A percentile compares a stretch with the other conserved stretches of the same genome.
Conservation (phyloP, 495 filamentous ascomycete species). For the Penicillium alfredii region DNA sequence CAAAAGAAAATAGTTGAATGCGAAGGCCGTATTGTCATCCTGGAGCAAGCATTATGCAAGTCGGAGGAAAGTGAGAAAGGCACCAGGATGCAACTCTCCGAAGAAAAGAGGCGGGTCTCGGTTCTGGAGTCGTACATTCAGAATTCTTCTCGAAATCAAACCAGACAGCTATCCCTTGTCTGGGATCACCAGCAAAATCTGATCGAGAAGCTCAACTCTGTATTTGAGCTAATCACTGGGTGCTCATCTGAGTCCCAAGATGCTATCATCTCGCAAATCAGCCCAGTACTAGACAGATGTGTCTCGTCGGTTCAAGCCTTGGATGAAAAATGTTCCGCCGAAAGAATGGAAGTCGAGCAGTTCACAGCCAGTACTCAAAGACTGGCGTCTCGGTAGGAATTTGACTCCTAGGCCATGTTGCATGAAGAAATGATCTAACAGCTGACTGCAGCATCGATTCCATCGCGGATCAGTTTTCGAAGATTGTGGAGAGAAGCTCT, state of each 20-base stretch:
- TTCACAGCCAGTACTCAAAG: constrained; percentile 14
- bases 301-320: constrained; percentile 13
- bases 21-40: constrained; percentile 6
- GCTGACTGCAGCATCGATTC: constrained; percentile 14
- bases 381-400: constrained; percentile 21
- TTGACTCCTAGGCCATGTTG: no score
- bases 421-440: no score
- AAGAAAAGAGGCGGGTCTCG: constrained; percentile 24
- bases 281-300: constrained; percentile 13
- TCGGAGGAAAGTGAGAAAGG: constrained; percentile 12
- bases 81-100: constrained; percentile 16
- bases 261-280: constrained; percentile 8
- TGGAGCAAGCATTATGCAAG: constrained; percentile 18
- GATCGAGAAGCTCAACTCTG: constrained; percentile 13
- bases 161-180: constrained; percentile 19
- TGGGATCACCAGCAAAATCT: constrained; percentile 24
- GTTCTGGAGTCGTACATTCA: constrained; percentile 33
- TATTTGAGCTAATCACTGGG: constrained; percentile 9
- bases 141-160: constrained; percentile 22
- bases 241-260: constrained; percentile 10
- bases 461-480: constrained; percentile 13
- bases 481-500: constrained; percentile 8
- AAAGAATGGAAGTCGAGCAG: constrained; percentile 16
- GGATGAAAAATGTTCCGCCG: constrained; percentile 11
- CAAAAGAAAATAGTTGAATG: constrained; percentile 11